Evolutionary conservation across 306 rosid species (phyloP), one percentile per base, ranked within the genome.

Genomic region (Castanopsis chinensis): DNA sequence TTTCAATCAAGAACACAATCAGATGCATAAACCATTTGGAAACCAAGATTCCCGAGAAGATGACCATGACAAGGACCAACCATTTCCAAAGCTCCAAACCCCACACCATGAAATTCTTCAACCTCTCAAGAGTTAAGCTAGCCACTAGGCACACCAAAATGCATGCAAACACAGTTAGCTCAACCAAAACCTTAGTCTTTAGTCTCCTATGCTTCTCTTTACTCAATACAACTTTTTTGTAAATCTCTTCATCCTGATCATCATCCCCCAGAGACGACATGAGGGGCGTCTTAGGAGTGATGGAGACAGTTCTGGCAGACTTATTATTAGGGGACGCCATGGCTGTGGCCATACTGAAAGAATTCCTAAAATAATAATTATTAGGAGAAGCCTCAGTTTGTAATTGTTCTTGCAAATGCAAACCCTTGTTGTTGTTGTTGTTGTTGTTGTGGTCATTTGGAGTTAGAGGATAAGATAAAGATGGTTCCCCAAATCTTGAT

Each of bases 401-500:
- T 49, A 49, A 49, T 49, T 49, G 84, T 63, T 88, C 94, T 73
- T 72, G 83, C 53, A 74, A 83, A n/a, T 37, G 45, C 11, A 37
- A 37, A 37, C 45, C 45, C 11, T 37, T 37, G 45, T 37, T 37
- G 45, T 37, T 28, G 30, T 28, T 25, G 27, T 25, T 25, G 27
- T 25, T 28, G 82, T 76, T 65, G 72, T 54, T 52, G 1, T 69
- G 85, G 77, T 91, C 97, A 56, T 81, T 72, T 67, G 77, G 15
- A 6, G 81, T 52, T 28, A 81, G 32, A 13, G 61, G 71, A 58
- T 35, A 85, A 25, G 92, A 76, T 19, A 83, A 85, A 25, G 92
- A 76, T 19, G 85, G 90, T 83, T 95, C 99, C 61, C 88, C 92
- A 81, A 92, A 92, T 57, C 99, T 88, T 72, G 99, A 91, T 85